Evolutionary conservation across 345 rosid species (phyloP).

Genomic region (Microthlaspi erraticum): DNA sequence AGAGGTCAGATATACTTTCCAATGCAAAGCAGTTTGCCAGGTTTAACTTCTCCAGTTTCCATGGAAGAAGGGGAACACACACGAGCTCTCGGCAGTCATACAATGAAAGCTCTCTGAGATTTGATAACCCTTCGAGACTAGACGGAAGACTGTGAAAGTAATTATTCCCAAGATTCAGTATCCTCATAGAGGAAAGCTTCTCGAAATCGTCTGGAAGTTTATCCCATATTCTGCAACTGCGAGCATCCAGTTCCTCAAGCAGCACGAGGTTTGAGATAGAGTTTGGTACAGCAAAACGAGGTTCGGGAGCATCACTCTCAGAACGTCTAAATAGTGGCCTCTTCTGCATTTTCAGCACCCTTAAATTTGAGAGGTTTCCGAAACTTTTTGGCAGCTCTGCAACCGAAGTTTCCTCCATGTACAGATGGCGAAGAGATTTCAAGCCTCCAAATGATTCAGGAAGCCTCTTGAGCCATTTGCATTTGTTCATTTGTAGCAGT

Average conservation of each 20-base stretch:
- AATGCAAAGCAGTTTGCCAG: slow-evolving; percentile 36
- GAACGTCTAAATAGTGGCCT: slow-evolving; percentile 30
- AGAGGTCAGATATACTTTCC: slow-evolving; percentile 32
- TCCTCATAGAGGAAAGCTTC: slow-evolving; percentile 13
- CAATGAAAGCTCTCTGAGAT: slow-evolving; percentile 26
- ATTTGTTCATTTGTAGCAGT: not conserved
- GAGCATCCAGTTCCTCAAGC: slow-evolving; percentile 40
- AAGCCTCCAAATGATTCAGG: slow-evolving; percentile 34
- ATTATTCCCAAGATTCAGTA: slow-evolving; percentile 30
- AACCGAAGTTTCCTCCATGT: slow-evolving; percentile 11
- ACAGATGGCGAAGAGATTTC: slow-evolving; percentile 28
- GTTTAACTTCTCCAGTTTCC: slow-evolving; percentile 21
- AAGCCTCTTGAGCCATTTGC: slow-evolving; percentile 30
- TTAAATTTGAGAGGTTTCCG: slow-evolving; percentile 36
- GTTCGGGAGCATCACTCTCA: slow-evolving; percentile 3
- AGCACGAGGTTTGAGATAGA: slow-evolving; percentile 33
- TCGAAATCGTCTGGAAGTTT: slow-evolving; percentile 27
- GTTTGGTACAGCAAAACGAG: slow-evolving; percentile 14
- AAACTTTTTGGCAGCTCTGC: slow-evolving; percentile 30
- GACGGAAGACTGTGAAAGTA: slow-evolving; percentile 32
- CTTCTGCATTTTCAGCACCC: slow-evolving; percentile 31
- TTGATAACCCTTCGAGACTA: slow-evolving; percentile 26
- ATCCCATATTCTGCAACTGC: slow-evolving; percentile 30
- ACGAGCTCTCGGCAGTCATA: slow-evolving; percentile 40
- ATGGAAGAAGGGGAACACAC: slow-evolving; percentile 34